Conservation (phyloP, 345 rosid genomes). For the Mercurialis annua region DNA sequence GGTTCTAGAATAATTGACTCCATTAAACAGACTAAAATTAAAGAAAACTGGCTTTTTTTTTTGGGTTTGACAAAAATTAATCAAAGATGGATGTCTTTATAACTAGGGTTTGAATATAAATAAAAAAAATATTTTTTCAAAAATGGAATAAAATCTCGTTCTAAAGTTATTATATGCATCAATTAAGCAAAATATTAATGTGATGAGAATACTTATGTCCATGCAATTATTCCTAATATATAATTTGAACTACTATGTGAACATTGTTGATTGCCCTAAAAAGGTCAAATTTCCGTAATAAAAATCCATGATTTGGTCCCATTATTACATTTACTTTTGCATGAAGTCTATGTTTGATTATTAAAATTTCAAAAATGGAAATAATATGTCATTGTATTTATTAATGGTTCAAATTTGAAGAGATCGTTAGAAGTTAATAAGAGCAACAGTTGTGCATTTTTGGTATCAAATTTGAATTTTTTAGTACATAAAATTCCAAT, state of each 20-base stretch:
- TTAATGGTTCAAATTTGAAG: neutral
- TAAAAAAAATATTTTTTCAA: conserved; percentile 23
- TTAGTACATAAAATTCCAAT: too few species aligned
- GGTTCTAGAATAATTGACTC: conserved; percentile 14
- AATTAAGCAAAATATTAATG: conserved; percentile 12
- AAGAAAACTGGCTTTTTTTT: neutral
- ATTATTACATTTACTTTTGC: neutral
- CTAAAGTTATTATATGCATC: conserved; percentile 6
- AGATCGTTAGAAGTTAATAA: neutral
- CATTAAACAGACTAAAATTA: conserved; percentile 13
- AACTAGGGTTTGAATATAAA: conserved; percentile 13
- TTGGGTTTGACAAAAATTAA: neutral
- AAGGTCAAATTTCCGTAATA: conserved; percentile 4
- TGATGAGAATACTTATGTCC: conserved; percentile 1
- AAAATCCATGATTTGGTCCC: neutral
- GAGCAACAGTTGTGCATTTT: neutral
- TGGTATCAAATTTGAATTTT: neutral
- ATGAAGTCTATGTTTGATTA: neutral
- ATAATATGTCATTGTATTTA: neutral
- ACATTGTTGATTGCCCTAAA: neutral
- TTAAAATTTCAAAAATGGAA: neutral
- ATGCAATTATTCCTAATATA: conserved; percentile 2
- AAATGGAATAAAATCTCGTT: conserved; percentile 31
- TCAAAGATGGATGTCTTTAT: conserved; percentile 10
- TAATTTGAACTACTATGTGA: conserved; percentile 8